These are phyloP conservation scores for Geoglossum glabrum DNA, from an alignment of 495 filamentous ascomycete species.

Conservation along the genomic window DNA sequence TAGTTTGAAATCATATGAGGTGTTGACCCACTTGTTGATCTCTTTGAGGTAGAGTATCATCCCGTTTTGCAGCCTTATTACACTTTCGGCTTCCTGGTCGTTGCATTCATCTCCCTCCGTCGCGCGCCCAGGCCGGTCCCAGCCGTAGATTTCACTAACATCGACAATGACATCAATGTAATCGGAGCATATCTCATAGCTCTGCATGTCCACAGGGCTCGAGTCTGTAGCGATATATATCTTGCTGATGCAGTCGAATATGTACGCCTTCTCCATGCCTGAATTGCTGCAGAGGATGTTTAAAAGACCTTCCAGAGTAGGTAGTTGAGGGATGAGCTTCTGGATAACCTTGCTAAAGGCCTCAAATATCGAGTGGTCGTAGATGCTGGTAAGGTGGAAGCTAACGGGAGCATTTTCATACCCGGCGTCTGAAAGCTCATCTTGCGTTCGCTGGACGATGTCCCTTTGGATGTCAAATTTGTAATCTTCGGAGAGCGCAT, in stretches of 20 bases:
- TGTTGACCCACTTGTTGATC: conserved; percentile 55
- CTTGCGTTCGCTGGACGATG: conserved; percentile 87
- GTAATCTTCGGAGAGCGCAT: conserved; percentile 87
- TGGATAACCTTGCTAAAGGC: conserved; percentile 96
- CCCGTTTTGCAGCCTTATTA: conserved; percentile 59
- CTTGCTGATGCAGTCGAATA: conserved; percentile 92
- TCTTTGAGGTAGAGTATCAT: conserved; percentile 72
- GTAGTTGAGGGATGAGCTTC: conserved; percentile 82
- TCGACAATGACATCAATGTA: conserved; percentile 97
- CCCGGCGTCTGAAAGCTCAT: conserved; percentile 80
- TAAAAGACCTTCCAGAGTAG: conserved; percentile 76
- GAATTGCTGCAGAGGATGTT: conserved; percentile 77
- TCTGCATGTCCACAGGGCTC: conserved; percentile 73
- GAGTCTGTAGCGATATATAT: conserved; percentile 96
- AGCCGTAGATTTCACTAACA: conserved; percentile 85
- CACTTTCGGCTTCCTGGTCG: conserved; percentile 53
- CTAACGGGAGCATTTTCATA: conserved; percentile 81
- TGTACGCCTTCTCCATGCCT: conserved; percentile 88
- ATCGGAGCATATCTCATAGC: conserved; percentile 94
- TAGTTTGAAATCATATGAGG: neutral
- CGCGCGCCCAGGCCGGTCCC: conserved; percentile 31
- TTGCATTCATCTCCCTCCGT: conserved; percentile 38
- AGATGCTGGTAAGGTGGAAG: conserved; percentile 91
- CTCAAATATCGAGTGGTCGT: conserved; percentile 95
- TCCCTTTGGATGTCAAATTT: conserved; percentile 84